phyloP scores from a whole-genome alignment of 2,329 filamentous ascomycete species.

The Sporothrix dimorphospora region DNA sequence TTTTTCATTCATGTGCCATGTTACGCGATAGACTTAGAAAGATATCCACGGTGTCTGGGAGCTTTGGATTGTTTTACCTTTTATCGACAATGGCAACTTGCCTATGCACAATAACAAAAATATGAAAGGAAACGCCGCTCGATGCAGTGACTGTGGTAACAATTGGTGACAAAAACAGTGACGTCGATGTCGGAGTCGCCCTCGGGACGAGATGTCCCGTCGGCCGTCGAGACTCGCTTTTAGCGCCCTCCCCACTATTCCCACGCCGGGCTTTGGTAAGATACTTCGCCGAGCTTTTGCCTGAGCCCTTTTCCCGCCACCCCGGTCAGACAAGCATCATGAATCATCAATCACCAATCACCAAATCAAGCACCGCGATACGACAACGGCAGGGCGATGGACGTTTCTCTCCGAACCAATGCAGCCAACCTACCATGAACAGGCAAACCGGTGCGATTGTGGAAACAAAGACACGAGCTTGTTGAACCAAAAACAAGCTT shows the following conservation, averaged over 20 bases:
- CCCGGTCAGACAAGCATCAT: not conserved
- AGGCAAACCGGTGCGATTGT: no score
- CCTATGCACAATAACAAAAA: constrained; percentile 2
- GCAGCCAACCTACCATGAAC: no score
- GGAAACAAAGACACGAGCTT: no score
- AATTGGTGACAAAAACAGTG: not conserved
- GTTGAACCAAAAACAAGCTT: not conserved
- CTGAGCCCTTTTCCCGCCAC: no score
- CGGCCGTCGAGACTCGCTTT: no score
- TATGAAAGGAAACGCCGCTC: not conserved
- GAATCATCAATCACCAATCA: not conserved
- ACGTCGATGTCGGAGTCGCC: not conserved
- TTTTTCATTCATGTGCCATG: constrained; percentile 9
- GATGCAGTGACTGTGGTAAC: not conserved
- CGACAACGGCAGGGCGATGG: no score
- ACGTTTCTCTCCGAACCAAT: no score
- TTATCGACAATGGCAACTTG: not conserved
- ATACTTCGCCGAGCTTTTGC: not conserved
- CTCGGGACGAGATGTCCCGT: not conserved
- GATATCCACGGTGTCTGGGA: constrained; percentile 30
- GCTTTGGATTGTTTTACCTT: constrained; percentile 8
- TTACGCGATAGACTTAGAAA: constrained; percentile 30
- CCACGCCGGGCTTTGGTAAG: not conserved
- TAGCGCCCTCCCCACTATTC: not conserved
- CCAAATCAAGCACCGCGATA: not conserved